phyloP scores from a whole-genome alignment of 495 filamentous ascomycete genomes.

The Talaromyces nanjingensis region DNA sequence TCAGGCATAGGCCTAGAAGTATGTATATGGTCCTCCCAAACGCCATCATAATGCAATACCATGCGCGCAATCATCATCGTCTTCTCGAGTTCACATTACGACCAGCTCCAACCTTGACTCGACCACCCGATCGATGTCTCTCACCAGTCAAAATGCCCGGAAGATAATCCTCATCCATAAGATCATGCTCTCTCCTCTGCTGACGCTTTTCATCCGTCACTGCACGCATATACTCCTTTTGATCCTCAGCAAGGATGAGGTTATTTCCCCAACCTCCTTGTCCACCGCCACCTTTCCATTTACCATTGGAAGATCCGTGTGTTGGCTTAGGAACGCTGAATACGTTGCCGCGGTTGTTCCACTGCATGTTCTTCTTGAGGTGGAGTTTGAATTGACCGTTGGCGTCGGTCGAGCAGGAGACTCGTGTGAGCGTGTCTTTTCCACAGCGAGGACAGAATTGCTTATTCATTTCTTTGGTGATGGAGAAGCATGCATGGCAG shows the following conservation, averaged over 20 bases:
- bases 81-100: constrained; percentile 81
- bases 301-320: constrained; percentile 72
- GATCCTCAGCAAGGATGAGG: constrained; percentile 86
- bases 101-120: constrained; percentile 76
- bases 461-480: constrained; percentile 76
- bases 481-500: constrained; percentile 89
- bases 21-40: neutral
- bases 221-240: constrained; percentile 81
- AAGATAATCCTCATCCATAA: constrained; percentile 94
- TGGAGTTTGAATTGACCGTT: constrained; percentile 80
- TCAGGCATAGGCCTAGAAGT: neutral
- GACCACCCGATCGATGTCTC: constrained; percentile 52
- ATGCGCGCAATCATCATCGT: constrained; percentile 31
- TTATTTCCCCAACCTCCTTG: constrained; percentile 79
- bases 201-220: constrained; percentile 53
- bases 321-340: constrained; percentile 89
- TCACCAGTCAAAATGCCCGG: constrained; percentile 82
- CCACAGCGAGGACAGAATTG: constrained; percentile 94
- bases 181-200: constrained; percentile 59
- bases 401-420: constrained; percentile 73
- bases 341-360: constrained; percentile 83
- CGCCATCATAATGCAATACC: constrained; percentile 9
- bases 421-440: constrained; percentile 76
- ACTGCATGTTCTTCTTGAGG: constrained; percentile 92
- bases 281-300: constrained; percentile 65